Percentiles rank a stretch among this genome's conserved stretches.
These are phyloP conservation scores for Pichia occidentalis DNA, from an alignment of 805 yeast genomes.

Conservation along the genomic window DNA sequence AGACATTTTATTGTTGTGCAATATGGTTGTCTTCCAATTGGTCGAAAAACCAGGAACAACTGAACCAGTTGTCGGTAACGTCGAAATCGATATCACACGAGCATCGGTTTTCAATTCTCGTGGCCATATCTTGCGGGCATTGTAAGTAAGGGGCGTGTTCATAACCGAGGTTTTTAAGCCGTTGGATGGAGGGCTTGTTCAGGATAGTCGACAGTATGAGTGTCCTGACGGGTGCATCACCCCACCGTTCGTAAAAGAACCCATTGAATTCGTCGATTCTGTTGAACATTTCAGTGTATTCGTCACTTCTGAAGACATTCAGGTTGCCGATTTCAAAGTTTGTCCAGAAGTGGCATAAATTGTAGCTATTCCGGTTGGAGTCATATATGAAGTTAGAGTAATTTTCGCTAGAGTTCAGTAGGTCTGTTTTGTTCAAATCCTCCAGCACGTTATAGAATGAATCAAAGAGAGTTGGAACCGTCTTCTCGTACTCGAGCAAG, in stretches of 20 bases:
- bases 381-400: slow-evolving; percentile 57
- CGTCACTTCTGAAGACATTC: slow-evolving; percentile 63
- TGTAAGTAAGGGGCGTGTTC: slow-evolving; percentile 70
- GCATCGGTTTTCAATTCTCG: slow-evolving; percentile 53
- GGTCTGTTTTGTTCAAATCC: slow-evolving; percentile 31
- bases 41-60: slow-evolving; percentile 32
- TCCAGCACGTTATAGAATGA: slow-evolving; percentile 32
- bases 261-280: slow-evolving; percentile 74
- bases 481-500: slow-evolving; percentile 60
- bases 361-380: slow-evolving; percentile 54
- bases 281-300: slow-evolving; percentile 60
- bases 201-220: slow-evolving; percentile 60
- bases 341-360: slow-evolving; percentile 84
- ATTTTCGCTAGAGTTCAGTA: slow-evolving; percentile 34
- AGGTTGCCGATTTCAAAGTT: slow-evolving; percentile 77
- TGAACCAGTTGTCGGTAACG: slow-evolving; percentile 49
- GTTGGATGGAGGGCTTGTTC: slow-evolving; percentile 64
- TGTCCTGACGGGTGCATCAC: slow-evolving; percentile 81
- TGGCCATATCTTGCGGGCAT: slow-evolving; percentile 64
- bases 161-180: slow-evolving; percentile 76
- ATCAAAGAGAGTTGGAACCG: slow-evolving; percentile 49
- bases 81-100: slow-evolving; percentile 64
- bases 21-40: slow-evolving; percentile 15
- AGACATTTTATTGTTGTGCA: no score
- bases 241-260: slow-evolving; percentile 87